Evolutionary conservation across 805 yeast species (phyloP).

Genomic region (Clavispora phyllophila): DNA sequence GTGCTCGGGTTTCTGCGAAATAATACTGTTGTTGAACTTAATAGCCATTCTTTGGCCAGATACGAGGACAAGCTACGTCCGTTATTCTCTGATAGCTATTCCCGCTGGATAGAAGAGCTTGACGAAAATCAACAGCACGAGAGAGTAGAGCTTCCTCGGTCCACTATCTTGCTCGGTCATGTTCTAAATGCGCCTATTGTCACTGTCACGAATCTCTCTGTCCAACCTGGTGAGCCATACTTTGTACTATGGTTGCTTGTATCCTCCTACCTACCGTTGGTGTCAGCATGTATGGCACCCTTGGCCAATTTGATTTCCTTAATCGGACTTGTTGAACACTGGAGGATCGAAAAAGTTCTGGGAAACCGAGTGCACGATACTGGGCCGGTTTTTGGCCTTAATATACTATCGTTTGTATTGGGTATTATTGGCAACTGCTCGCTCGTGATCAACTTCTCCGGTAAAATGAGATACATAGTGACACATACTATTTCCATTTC

Average conservation of each 20-base stretch:
- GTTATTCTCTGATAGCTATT: conserved; percentile 7
- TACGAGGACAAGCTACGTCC: conserved; percentile 13
- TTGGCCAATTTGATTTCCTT: conserved; percentile 69
- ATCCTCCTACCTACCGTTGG: conserved; percentile 66
- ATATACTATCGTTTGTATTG: conserved; percentile 55
- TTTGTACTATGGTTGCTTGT: conserved; percentile 57
- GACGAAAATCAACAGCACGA: neutral
- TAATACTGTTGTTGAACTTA: conserved; percentile 5
- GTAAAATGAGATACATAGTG: conserved; percentile 48
- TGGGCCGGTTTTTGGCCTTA: conserved; percentile 42
- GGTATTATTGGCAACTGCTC: conserved; percentile 68
- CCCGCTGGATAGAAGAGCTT: conserved; percentile 2
- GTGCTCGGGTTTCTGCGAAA: conserved; percentile 4
- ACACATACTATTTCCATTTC: conserved; percentile 59
- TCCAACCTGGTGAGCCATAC: conserved; percentile 33
- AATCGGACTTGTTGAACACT: conserved; percentile 63
- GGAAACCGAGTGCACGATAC: conserved; percentile 25
- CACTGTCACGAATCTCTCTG: conserved; percentile 24
- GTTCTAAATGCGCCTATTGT: conserved; percentile 29
- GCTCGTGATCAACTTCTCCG: conserved; percentile 65
- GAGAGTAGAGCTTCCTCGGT: conserved; percentile 3
- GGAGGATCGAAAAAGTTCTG: conserved; percentile 42
- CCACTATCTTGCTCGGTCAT: conserved; percentile 21
- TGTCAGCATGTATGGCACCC: conserved; percentile 78
- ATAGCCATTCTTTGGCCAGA: conserved; percentile 6